Conservation (phyloP, 2,329 filamentous ascomycete genomes). For the Colletotrichum acutatum region DNA sequence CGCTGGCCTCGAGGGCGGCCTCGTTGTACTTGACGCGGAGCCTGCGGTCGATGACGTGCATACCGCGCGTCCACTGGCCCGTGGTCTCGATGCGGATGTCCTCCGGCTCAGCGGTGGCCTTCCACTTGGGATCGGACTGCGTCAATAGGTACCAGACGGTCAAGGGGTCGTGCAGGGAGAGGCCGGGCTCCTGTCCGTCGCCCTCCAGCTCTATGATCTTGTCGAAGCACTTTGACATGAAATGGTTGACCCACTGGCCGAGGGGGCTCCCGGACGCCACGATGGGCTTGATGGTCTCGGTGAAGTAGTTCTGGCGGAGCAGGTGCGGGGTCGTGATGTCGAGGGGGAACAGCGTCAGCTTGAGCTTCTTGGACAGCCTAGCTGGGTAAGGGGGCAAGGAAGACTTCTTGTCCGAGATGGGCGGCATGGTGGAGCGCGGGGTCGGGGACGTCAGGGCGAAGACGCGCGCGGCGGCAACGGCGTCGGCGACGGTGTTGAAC, state of each 20-base stretch:
- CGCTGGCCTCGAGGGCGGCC: constrained; percentile 44
- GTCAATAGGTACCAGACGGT: constrained; percentile 83
- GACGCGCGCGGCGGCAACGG: constrained; percentile 79
- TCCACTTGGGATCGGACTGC: constrained; percentile 67
- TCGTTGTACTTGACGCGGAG: constrained; percentile 64
- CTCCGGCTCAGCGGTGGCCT: constrained; percentile 68
- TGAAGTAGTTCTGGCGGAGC: constrained; percentile 70
- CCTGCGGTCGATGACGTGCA: constrained; percentile 86
- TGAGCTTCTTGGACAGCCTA: constrained; percentile 71
- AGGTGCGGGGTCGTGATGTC: constrained; percentile 81
- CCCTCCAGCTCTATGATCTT: constrained; percentile 74
- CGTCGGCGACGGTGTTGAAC: constrained; percentile 95
- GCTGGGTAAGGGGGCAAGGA: constrained; percentile 71
- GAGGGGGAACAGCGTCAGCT: constrained; percentile 77
- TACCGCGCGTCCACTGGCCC: constrained; percentile 94
- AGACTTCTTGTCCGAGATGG: constrained; percentile 62
- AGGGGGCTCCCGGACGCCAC: constrained; percentile 75
- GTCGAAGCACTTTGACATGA: constrained; percentile 76
- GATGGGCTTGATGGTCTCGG: constrained; percentile 63
- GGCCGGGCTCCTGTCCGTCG: constrained; percentile 66
- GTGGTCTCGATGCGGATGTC: constrained; percentile 90
- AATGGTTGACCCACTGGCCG: constrained; percentile 77
- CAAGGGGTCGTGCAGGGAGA: constrained; percentile 81
- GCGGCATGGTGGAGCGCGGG: constrained; percentile 85
- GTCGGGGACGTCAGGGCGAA: constrained; percentile 80